Base-by-base conservation (phyloP, 1,139 yeast genomes). In the Geotrichum restrictum region DNA sequence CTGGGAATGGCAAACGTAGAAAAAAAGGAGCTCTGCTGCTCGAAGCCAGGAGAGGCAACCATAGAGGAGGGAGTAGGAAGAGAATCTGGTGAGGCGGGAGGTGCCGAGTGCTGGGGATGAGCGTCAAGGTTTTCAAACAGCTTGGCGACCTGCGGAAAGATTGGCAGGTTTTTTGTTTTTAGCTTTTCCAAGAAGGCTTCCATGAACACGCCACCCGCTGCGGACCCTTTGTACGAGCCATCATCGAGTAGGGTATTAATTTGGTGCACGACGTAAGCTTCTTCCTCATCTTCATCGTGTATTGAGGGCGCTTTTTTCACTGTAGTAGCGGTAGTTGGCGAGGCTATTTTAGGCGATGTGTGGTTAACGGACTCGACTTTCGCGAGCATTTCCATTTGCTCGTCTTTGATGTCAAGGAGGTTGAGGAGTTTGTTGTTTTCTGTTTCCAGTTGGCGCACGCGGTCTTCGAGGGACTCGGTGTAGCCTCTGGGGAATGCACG, bases 401-500 rank as follows among this genome's bases (percentile, higher is more conserved):
- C 86, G 62, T 82, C 87, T 58, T 82, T 72, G 56, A 80, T 68
- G 58, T 82, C 85, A 45, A 82, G 70, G 37, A 82, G 64, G 3
- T 81, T 80, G 24, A 73, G 69, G 49, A 82, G 69, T 52, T 71
- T 63, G 49, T 71, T 66, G 58, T 80, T 78, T 59, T 82, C 88
- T 14, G 78, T 77, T 62, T 84, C 89, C 50, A 84, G 69, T 55
- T 78, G 81, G 51, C 81, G 75, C 24, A 85, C 76, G 49, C 82
- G 73, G 53, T 73, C 77, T 64, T 85, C 93, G 57, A 85, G 72
- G 50, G 82, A 81, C 65, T 83, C 89, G 1, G 93, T 85, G 63
- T 85, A 83, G 0, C 89, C 89, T 59, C 85, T 74, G 1, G 89
- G 89, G 60, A 81, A 83, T 0, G 88, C 85, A 56, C 87, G 70